A percentile compares a stretch with the other conserved stretches of the same genome.
These are phyloP conservation scores for Didymella pomorum DNA, from an alignment of 2,329 filamentous ascomycete genomes.

Conservation along the genomic window DNA sequence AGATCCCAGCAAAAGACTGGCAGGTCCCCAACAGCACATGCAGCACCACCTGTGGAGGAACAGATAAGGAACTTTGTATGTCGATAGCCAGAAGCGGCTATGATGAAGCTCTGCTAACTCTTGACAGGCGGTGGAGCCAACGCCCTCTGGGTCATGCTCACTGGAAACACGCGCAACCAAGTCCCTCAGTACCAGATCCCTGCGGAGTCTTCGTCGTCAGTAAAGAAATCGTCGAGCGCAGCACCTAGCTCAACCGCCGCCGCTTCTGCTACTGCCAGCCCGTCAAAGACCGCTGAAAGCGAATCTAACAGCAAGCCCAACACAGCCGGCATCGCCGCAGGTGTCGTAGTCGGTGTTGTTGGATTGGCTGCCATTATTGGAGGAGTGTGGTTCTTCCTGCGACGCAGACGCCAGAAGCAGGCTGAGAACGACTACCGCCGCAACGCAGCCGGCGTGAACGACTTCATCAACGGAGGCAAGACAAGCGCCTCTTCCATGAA, in stretches of 20 bases:
- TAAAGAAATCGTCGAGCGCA: constrained; percentile 27
- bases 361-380: constrained; percentile 71
- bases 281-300: constrained; percentile 50
- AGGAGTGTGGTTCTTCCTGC: constrained; percentile 76
- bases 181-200: constrained; percentile 46
- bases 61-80: constrained; percentile 68
- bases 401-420: constrained; percentile 76
- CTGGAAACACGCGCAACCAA: constrained; percentile 55
- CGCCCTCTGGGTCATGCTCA: constrained; percentile 61
- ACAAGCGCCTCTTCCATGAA: constrained; percentile 74
- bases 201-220: constrained; percentile 31
- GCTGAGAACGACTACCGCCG: constrained; percentile 86
- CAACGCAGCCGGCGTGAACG: constrained; percentile 79
- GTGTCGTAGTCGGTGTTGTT: constrained; percentile 84
- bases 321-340: constrained; percentile 84
- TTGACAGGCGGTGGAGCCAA: constrained; percentile 65
- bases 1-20: constrained; percentile 66
- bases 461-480: constrained; percentile 70
- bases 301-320: constrained; percentile 59
- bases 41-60: constrained; percentile 71
- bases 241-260: constrained; percentile 23
- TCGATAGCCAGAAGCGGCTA: constrained; percentile 16
- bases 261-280: constrained; percentile 43
- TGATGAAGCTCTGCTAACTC: constrained; percentile 28
- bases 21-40: constrained; percentile 69